Evolutionary conservation across 2,329 filamentous ascomycete species (phyloP), one percentile per base, ranked within the genome.

Genomic region (Calonectria pseudoturangicola): DNA sequence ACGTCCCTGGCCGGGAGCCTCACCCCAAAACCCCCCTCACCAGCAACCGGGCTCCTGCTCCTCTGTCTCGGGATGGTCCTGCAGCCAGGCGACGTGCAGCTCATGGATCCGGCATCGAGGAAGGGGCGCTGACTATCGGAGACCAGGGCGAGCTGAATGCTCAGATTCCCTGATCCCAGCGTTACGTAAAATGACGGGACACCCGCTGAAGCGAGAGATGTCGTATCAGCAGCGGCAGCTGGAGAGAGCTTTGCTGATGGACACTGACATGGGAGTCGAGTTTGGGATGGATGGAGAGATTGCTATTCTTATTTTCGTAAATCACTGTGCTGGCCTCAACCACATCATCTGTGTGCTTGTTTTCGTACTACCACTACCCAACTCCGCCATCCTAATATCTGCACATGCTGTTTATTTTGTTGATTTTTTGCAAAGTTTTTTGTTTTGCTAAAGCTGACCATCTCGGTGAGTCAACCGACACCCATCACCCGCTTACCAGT

Each of bases 401-500:
- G 33, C 50, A 48, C 33, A 63, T 65, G 60, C 54, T 60, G 65
- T 66, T 58, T 74, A 76, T 79, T 60, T 73, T 73, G 45, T 67
- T 70, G 18, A 41, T 45, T 50, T 48, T 27, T 69, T 39, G 50
- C 60, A 27, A 66, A 21, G 3, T 30, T 68, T 33, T 68, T 36
- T 56, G 33, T 54, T 21, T 60, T 60, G 54, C 36, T 27, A 60
- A 60, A 41, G 54, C 54, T 30, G 33, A 41, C 39, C 54, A 41
- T 41, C 68, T 27, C 45, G 33, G 39, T 71, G 54, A 47, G 48
- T 27, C 21, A 39, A 51, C 33, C 27, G 41, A 43, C 25, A 15
- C 60, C 30, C 6, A 50, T 50, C 51, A 21, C 16, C 43, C 47
- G 58, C 60, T 64, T 87, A 91, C 90, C 90, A 92, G 80, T 92